Percentiles rank a stretch among this genome's conserved stretches.
These are phyloP conservation scores for Phytophthora citrophthora DNA, from an alignment of 352 stramenopile genomes.

Conservation along the genomic window DNA sequence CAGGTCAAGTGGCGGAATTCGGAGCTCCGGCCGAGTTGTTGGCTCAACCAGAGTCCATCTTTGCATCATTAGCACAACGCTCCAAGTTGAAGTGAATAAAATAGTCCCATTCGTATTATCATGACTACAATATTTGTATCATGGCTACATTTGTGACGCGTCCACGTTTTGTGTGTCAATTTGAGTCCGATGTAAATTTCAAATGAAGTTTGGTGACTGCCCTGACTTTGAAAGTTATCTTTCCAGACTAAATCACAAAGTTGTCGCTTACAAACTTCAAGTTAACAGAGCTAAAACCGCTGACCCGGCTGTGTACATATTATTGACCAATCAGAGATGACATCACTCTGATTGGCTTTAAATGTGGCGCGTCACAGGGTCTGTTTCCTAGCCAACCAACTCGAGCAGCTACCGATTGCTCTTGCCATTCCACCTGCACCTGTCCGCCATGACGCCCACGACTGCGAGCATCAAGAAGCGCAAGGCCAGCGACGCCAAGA, in stretches of 20 bases:
- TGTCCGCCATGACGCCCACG: slow-evolving; percentile 24
- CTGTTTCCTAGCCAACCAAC: slow-evolving; percentile 22
- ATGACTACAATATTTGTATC: not conserved
- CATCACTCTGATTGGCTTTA: too few species aligned
- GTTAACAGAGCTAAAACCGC: too few species aligned
- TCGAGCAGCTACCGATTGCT: not conserved
- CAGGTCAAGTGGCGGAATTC: slow-evolving; percentile 86
- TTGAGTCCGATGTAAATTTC: too few species aligned
- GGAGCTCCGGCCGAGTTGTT: slow-evolving; percentile 77
- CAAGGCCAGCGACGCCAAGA: slow-evolving; percentile 38
- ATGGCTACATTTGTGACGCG: too few species aligned
- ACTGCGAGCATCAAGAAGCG: slow-evolving; percentile 52
- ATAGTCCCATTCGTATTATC: not conserved
- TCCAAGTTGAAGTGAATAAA: slow-evolving; percentile 6
- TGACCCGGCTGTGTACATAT: too few species aligned
- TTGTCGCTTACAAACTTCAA: too few species aligned
- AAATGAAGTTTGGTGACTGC: too few species aligned
- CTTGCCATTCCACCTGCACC: slow-evolving; percentile 14
- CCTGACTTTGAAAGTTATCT: too few species aligned
- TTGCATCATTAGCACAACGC: slow-evolving; percentile 36
- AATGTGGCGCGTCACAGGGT: too few species aligned
- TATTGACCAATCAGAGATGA: too few species aligned
- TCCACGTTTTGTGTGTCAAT: too few species aligned
- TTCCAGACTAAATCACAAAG: too few species aligned
- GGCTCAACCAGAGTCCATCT: slow-evolving; percentile 27